A percentile compares a stretch with the other conserved stretches of the same genome.
phyloP scores from a whole-genome alignment of 2,329 filamentous ascomycete genomes.

The Pseudogymnoascus sp. region DNA sequence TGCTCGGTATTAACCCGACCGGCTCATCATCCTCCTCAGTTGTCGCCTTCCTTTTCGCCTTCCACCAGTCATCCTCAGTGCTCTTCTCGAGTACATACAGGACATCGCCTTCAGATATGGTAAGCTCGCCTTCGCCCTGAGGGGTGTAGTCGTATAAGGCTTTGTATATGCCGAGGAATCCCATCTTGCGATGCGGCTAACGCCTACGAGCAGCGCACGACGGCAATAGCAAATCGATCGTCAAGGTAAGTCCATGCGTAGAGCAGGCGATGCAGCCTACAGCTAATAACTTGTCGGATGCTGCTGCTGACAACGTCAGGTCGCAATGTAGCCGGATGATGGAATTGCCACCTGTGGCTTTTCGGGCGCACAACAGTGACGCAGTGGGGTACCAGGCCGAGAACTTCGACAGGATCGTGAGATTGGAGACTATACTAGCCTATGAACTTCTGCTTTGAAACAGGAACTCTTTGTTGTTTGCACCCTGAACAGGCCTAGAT shows the following conservation, averaged over 20 bases:
- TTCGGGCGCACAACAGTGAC: not conserved
- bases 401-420: not conserved
- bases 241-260: not conserved
- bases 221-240: not conserved
- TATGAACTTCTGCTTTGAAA: not conserved
- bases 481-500: slow-evolving; percentile 5
- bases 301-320: not conserved
- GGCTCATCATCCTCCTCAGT: slow-evolving; percentile 30
- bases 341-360: not conserved
- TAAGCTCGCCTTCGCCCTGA: slow-evolving; percentile 76
- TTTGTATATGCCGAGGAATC: slow-evolving; percentile 83
- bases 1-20: slow-evolving; percentile 62
- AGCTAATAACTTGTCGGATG: not conserved
- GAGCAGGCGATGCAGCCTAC: not conserved
- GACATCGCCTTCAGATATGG: slow-evolving; percentile 76
- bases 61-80: slow-evolving; percentile 77
- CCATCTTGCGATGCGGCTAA: slow-evolving; percentile 47
- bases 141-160: slow-evolving; percentile 90
- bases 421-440: not conserved
- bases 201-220: slow-evolving; percentile 8
- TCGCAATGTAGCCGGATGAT: not conserved
- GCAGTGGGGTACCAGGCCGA: not conserved
- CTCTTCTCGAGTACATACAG: slow-evolving; percentile 73
- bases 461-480: slow-evolving; percentile 7
- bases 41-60: slow-evolving; percentile 32